phyloP scores from a whole-genome alignment of 2,329 filamentous ascomycete genomes.

The Paramyrothecium roridum region DNA sequence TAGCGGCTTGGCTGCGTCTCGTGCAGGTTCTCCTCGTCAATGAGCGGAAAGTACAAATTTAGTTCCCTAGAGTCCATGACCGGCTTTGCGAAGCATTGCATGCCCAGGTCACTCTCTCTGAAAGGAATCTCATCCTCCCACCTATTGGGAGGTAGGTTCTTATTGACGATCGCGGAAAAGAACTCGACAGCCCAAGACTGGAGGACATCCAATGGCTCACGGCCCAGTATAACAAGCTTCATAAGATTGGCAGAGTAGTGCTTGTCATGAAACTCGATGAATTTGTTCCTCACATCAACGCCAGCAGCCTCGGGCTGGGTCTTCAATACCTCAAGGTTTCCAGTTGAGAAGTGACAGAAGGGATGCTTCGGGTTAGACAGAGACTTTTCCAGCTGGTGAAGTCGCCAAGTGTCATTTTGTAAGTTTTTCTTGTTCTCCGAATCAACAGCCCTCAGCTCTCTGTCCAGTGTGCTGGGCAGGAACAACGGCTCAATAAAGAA shows the following conservation, averaged over 20 bases:
- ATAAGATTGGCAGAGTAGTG: conserved; percentile 93
- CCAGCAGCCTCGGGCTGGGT: conserved; percentile 75
- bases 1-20: conserved; percentile 82
- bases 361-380: conserved; percentile 86
- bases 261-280: conserved; percentile 85
- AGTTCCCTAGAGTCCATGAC: conserved; percentile 84
- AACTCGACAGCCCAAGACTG: conserved; percentile 82
- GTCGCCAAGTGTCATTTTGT: conserved; percentile 83
- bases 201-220: conserved; percentile 76
- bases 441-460: conserved; percentile 85
- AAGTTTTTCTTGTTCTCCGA: conserved; percentile 98
- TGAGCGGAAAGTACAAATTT: conserved; percentile 78
- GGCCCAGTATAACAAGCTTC: conserved; percentile 84
- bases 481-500: conserved; percentile 92
- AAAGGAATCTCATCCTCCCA: conserved; percentile 53
- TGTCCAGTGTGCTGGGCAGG: conserved; percentile 77
- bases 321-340: conserved; percentile 82
- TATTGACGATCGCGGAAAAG: conserved; percentile 79
- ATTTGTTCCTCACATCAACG: conserved; percentile 83
- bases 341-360: conserved; percentile 88
- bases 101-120: conserved; percentile 47
- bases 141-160: conserved; percentile 63
- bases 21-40: conserved; percentile 77
- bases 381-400: conserved; percentile 84
- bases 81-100: conserved; percentile 82